Evolutionary conservation across 306 rosid genomes (phyloP), one percentile per base, ranked within the genome.

Genomic region (Trifolium repens): DNA sequence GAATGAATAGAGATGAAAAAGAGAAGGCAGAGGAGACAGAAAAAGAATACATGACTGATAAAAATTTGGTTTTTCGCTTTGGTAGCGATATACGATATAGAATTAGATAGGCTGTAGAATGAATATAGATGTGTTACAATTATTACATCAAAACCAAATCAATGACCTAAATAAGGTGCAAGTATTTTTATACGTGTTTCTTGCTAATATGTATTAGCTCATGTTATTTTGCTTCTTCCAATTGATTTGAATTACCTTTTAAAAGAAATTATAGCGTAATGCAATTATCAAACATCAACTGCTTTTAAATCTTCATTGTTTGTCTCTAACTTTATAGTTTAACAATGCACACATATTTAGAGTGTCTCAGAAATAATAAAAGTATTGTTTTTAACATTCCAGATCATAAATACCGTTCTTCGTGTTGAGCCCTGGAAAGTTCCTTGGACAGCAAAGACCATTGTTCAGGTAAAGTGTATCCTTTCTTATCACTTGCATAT

Each of bases 371-470:
- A 66, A 73, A 44, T 74, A 49, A 9, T 75, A 57, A 71, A 34
- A 14, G 26, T 54, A 27, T 57, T 76, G 59, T 71, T 60, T 79
- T 68, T 65, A 17, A 76, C 57, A 67, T 84, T 80, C 32, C 79
- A 82, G 87, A 82, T 79, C 62, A 58, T 49, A 68, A 69, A 71
- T 73, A 40, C 68, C 17, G 34, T 84, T 78, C 78, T 44, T 77
- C 54, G 44, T 59, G 83, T 63, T 66, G 67, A 84, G 44, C 85
- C 90, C 43, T 86, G 92, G 90, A 76, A 80, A 3, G 90, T 88
- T 50, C 88, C 93, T 37, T 86, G 93, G 89, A 84, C 84, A 17
- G 87, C 80, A 53, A 82, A 78, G 80, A 86, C 89, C 52, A 86
- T 84, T 82, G 64, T 80, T 53, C 89, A 86, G 90, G 93, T 88